These are phyloP conservation scores for Candida nitratophila DNA, from an alignment of 805 yeast genomes.

Conservation along the genomic window DNA sequence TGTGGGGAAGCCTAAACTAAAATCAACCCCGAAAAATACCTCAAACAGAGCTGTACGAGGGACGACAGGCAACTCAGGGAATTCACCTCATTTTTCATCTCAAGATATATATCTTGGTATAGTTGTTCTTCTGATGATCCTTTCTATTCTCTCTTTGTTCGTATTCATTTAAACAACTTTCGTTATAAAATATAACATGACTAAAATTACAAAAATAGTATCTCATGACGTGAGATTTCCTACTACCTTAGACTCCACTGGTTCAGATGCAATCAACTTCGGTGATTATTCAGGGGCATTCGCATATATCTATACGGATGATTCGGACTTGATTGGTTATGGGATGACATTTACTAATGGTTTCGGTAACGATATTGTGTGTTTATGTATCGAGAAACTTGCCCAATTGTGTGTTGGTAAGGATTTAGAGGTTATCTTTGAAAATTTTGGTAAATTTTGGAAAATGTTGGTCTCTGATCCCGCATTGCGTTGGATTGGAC, in stretches of 20 bases:
- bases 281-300: constrained; percentile 37
- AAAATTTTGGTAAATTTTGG: constrained; percentile 35
- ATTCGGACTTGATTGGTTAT: constrained; percentile 24
- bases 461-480: constrained; percentile 31
- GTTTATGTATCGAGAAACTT: constrained; percentile 28
- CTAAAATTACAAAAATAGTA: constrained; percentile 21
- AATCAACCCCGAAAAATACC: too few relatives aligned
- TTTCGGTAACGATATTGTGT: constrained; percentile 30
- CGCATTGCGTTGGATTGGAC: constrained; percentile 38
- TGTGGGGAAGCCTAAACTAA: too few relatives aligned
- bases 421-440: constrained; percentile 23
- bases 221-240: constrained; percentile 31
- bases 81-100: too few relatives aligned
- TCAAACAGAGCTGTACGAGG: too few relatives aligned
- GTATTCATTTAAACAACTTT: not conserved
- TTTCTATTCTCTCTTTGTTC: too few relatives aligned
- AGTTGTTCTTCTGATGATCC: too few relatives aligned
- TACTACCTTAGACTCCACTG: constrained; percentile 31
- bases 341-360: constrained; percentile 39
- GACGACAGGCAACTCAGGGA: too few relatives aligned
- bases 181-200: too few relatives aligned
- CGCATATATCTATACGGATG: constrained; percentile 24
- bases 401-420: constrained; percentile 31
- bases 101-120: too few relatives aligned
- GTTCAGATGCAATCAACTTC: constrained; percentile 37